Evolutionary conservation across 2,329 filamentous ascomycete species (phyloP), one percentile per base, ranked within the genome.

Genomic region (Chaetomiaceae sp.): DNA sequence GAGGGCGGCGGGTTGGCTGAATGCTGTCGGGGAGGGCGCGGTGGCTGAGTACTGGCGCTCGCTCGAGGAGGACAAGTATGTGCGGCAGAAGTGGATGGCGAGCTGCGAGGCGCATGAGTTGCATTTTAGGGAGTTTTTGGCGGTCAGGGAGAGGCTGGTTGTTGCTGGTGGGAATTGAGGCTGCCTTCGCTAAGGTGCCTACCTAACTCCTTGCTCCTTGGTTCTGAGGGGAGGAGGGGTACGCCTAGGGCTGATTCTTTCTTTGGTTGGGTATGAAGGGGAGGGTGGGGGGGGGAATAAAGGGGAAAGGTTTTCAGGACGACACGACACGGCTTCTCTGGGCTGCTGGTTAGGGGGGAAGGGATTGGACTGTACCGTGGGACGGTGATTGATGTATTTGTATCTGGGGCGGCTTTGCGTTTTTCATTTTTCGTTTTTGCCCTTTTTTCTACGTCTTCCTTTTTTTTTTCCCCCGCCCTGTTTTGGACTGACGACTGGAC

Each of bases 11-110:
- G 61, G 60, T 1, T 81, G 78, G 65, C 62, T 81, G 16, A 68
- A 68, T 25, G 60, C 66, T 8, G 63, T 65, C 1, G 65, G 74
- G 20, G 69, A 76, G 34, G 56, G 59, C 1, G 81, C 78, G 0
- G 72, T 83, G 20, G 63, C 71, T 14, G 75, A 78, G 49, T 89
- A 89, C 63, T 65, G 81, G 51, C 69, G 69, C 33, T 80, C 78
- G 63, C 67, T 85, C 49, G 76, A 78, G 57, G 79, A 87, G 65
- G 86, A 90, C 62, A 76, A 81, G 56, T 70, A 73, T 42, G 78
- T 87, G 5, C 72, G 82, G 50, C 73, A 73, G 60, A 74, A 77
- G 50, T 89, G 86, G 83, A 68, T 68, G 25, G 65, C 75, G 8
- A 79, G 79, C 7, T 80, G 77, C 54, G 76, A 80, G 38, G 74